These are phyloP conservation scores for Suillus weaverae DNA, from an alignment of 768 basidiomycete genomes.

Conservation along the genomic window DNA sequence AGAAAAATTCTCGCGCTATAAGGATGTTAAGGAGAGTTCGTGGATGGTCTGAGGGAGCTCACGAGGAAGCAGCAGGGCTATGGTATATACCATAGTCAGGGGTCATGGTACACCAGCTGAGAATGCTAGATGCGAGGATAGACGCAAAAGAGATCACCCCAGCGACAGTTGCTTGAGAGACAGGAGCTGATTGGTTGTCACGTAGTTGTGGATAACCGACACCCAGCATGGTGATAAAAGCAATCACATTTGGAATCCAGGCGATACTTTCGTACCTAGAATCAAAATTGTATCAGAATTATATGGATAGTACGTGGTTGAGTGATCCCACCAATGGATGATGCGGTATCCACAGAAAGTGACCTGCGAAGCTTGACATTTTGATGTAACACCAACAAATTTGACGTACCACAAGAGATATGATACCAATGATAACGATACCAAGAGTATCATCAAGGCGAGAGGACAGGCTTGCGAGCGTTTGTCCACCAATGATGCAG, in stretches of 20 bases:
- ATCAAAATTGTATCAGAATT: slow-evolving; percentile 1
- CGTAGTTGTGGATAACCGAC: slow-evolving; percentile 67
- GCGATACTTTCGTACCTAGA: slow-evolving; percentile 69
- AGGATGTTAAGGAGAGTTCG: background rate
- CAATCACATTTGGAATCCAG: slow-evolving; percentile 76
- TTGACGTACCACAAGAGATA: slow-evolving; percentile 30
- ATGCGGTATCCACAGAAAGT: slow-evolving; percentile 66
- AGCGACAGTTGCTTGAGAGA: slow-evolving; percentile 32
- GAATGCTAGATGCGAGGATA: slow-evolving; percentile 42
- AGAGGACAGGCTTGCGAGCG: slow-evolving; percentile 48
- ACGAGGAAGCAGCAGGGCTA: slow-evolving; percentile 60
- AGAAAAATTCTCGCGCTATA: slow-evolving; percentile 39
- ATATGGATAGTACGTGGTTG: background rate
- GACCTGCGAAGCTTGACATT: slow-evolving; percentile 36
- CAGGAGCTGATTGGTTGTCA: slow-evolving; percentile 38
- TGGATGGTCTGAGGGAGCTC: slow-evolving; percentile 10
- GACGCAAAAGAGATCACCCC: slow-evolving; percentile 45
- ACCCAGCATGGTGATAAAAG: slow-evolving; percentile 66
- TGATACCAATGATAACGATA: slow-evolving; percentile 34
- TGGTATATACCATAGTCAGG: slow-evolving; percentile 54
- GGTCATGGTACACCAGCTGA: slow-evolving; percentile 45
- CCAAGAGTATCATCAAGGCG: slow-evolving; percentile 31
- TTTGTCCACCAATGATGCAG: slow-evolving; percentile 63
- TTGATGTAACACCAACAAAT: background rate
- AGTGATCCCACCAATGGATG: slow-evolving; percentile 49